Base-by-base conservation (phyloP, 2,329 filamentous ascomycete genomes). In the Leptographium galeiforme region DNA sequence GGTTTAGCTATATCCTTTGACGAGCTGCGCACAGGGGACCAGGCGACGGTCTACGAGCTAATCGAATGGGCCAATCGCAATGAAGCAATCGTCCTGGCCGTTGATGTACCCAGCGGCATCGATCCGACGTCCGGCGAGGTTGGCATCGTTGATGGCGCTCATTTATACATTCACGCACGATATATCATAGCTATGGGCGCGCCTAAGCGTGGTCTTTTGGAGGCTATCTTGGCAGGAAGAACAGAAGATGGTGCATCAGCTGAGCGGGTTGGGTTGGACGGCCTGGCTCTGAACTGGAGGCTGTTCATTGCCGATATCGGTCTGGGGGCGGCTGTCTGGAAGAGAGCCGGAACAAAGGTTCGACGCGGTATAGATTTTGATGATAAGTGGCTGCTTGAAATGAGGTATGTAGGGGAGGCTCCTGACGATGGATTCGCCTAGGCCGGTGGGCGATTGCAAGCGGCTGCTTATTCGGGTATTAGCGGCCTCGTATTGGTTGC, bases 41-140 rank as follows among this genome's bases (percentile, higher is more conserved):
- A 94, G 64, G 82, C 84, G 4, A 85, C 85, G 0, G 87, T 89
- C 0, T 90, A 94, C 63, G 86, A 94, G 63, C 79, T 96, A 63
- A 93, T 96, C 62, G 85, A 89, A 57, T 97, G 90, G 89, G 85
- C 89, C 3, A 97, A 96, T 64, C 84, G 89, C 58, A 87, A 84
- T 64, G 87, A 89, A 58, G 83, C 89, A 0, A 82, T 84, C 55
- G 84, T 93, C 4, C 71, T 98, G 19, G 87, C 89, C 0, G 80
- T 98, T n/a, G 91, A 95, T 64, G 81, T 94, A 7, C 93, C 93
- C 0, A 91, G 87, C 0, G 93, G 93, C 6, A 81, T 95, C 50
- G 89, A 91, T 58, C 88, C 87, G 3, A 81, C 82, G 0, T 84
- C 82, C 41, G 89, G 89, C 62, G 78, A 77, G 63, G 75, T 79